Evolutionary conservation across 352 stramenopile genomes (phyloP).

Genomic region (Globisporangium apiculatum): DNA sequence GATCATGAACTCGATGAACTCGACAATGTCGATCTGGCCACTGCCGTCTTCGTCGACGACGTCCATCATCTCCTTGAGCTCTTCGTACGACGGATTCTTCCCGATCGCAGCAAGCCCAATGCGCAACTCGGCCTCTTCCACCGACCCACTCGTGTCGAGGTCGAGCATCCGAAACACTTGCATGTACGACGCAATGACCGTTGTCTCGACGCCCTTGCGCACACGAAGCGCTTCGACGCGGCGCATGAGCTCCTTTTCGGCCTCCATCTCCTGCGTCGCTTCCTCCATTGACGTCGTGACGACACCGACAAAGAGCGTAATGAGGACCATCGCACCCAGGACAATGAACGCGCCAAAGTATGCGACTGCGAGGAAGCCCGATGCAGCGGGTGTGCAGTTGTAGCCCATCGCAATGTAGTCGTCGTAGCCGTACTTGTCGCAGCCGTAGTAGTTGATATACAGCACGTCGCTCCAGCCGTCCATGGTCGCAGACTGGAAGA

Average conservation of each 20-base stretch:
- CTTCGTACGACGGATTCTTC: conserved; percentile 71
- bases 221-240: conserved; percentile 52
- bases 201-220: conserved; percentile 43
- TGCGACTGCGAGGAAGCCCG: conserved; percentile 35
- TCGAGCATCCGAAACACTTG: conserved; percentile 80
- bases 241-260: conserved; percentile 53
- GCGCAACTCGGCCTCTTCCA: conserved; percentile 80
- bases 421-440: conserved; percentile 78
- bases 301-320: conserved; percentile 90
- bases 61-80: conserved; percentile 84
- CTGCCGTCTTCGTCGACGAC: conserved; percentile 80
- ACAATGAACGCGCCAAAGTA: conserved; percentile 86
- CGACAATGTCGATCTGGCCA: conserved; percentile 81
- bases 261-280: conserved; percentile 81
- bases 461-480: conserved; percentile 88
- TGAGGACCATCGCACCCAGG: conserved; percentile 82
- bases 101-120: conserved; percentile 75
- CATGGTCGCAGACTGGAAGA: conserved; percentile 86
- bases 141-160: conserved; percentile 72
- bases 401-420: conserved; percentile 44
- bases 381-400: conserved; percentile 39
- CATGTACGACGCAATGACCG: conserved; percentile 61
- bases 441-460: conserved; percentile 90
- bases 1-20: conserved; percentile 87
- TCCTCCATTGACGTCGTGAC: conserved; percentile 90